A percentile compares a stretch with the other conserved stretches of the same genome.
Conservation (phyloP, 805 yeast species). For the Saturnispora diversa region DNA sequence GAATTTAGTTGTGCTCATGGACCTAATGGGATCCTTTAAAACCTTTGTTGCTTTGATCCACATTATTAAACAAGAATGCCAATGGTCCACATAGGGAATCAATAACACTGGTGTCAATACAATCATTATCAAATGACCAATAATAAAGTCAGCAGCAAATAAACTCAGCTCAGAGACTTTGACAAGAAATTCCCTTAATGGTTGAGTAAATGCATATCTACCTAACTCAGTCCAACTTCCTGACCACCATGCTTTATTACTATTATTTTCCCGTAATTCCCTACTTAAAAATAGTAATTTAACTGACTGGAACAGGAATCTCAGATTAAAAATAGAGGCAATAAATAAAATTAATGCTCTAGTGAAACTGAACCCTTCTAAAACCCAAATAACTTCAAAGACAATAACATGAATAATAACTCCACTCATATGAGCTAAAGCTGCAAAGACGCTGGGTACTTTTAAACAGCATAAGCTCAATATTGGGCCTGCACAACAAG, state of each 20-base stretch:
- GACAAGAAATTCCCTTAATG: conserved; percentile 38
- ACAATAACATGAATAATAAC: conserved; percentile 29
- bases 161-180: conserved; percentile 38
- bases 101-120: conserved; percentile 34
- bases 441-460: conserved; percentile 34
- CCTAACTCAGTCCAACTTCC: conserved; percentile 40
- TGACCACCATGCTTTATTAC: conserved; percentile 48
- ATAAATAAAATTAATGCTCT: conserved; percentile 35
- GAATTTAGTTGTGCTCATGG: conserved; percentile 31
- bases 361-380: conserved; percentile 37
- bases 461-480: conserved; percentile 28
- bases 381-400: conserved; percentile 32
- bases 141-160: conserved; percentile 40
- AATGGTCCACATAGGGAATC: conserved; percentile 39
- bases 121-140: conserved; percentile 37
- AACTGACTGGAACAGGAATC: conserved; percentile 29
- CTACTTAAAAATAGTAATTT: conserved; percentile 31
- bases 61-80: conserved; percentile 42
- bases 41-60: conserved; percentile 38
- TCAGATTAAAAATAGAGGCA: conserved; percentile 32
- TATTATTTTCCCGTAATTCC: conserved; percentile 34
- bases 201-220: conserved; percentile 34
- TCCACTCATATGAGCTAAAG: conserved; percentile 32
- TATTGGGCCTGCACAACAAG: conserved; percentile 34
- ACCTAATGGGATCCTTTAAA: conserved; percentile 34